Base-by-base conservation (phyloP, 192 early-diverging fungal genomes). In the Physocladia obscura region DNA sequence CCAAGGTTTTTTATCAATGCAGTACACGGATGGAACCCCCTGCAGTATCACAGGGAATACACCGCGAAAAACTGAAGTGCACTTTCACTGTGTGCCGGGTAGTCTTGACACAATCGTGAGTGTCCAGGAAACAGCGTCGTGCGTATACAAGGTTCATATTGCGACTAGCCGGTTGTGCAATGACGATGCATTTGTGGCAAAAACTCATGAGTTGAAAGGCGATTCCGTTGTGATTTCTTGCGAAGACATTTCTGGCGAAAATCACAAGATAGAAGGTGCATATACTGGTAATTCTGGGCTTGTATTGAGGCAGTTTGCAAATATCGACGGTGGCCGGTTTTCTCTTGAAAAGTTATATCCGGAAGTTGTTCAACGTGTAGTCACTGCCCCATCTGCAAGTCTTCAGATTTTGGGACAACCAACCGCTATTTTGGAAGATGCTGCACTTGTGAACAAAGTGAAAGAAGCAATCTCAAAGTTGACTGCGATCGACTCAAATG, bases 71-170 rank as follows among this genome's bases (percentile, higher is more conserved):
- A 74, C 93, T 22, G 90, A 94, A 62, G 78, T 96, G 22, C 90
- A 91, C 84, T 94, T 85, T 74, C 92, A 94, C 72, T 96, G 92
- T 71, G 83, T 82, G 49, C 67, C 79, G 2, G 76, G 84, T 13
- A 21, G n/a, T 11, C 29, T 21, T 22, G 89, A 91, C 31, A 77
- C 83, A 22, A 89, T 96, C 50, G 71, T 81, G 0, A 59, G 71
- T 0, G 81, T 91, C 24, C 81, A 80, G 8, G 94, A 96, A 67
- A 61, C 79, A 0, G 63, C 84, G 1, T 82, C 79, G 0, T 96
- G 94, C 74, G 75, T 80, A 40, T 96, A 96, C 55, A 79, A 86
- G 5, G 82, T 93, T 59, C 78, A 89, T 29, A 82, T 96, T n/a
- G 79, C 87, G 49, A 90, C 92, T 1, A 81, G 86, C 2, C 74